phyloP scores from a whole-genome alignment of 768 basidiomycete species.

The Kwoniella sp. region DNA sequence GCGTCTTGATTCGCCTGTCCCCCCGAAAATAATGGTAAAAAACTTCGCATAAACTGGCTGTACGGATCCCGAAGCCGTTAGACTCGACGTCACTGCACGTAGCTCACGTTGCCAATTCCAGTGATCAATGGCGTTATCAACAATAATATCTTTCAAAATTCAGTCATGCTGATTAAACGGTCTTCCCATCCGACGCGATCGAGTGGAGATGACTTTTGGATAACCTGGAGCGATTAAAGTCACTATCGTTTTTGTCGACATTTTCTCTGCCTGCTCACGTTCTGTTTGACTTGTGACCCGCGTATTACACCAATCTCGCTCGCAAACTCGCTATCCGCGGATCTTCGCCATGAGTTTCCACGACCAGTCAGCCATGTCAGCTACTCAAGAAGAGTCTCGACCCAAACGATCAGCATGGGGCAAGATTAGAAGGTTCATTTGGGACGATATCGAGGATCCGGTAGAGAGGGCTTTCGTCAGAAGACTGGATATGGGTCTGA shows the following conservation, averaged over 20 bases:
- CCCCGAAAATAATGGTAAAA: no score
- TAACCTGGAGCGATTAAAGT: not conserved
- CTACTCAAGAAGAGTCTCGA: not conserved
- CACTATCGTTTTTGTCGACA: no score
- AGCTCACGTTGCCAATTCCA: slow-evolving; percentile 45
- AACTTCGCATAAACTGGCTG: no score
- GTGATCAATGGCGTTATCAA: slow-evolving; percentile 20
- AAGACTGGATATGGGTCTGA: slow-evolving; percentile 21
- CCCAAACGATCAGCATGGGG: slow-evolving; percentile 8
- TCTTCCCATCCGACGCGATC: not conserved
- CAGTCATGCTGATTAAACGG: slow-evolving; percentile 1
- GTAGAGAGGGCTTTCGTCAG: slow-evolving; percentile 24
- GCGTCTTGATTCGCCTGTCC: not conserved
- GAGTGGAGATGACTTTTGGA: not conserved
- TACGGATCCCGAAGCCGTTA: not conserved
- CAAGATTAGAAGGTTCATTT: slow-evolving; percentile 16
- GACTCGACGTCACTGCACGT: not conserved
- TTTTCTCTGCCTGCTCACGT: no score
- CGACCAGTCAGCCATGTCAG: not conserved
- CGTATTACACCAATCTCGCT: no score
- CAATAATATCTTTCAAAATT: not conserved
- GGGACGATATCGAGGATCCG: slow-evolving; percentile 21
- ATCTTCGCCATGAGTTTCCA: not conserved
- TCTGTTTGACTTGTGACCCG: no score
- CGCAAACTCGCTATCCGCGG: no score